Evolutionary conservation across 2,329 filamentous ascomycete genomes (phyloP).

Genomic region (Tolypocladium ovalisporum): DNA sequence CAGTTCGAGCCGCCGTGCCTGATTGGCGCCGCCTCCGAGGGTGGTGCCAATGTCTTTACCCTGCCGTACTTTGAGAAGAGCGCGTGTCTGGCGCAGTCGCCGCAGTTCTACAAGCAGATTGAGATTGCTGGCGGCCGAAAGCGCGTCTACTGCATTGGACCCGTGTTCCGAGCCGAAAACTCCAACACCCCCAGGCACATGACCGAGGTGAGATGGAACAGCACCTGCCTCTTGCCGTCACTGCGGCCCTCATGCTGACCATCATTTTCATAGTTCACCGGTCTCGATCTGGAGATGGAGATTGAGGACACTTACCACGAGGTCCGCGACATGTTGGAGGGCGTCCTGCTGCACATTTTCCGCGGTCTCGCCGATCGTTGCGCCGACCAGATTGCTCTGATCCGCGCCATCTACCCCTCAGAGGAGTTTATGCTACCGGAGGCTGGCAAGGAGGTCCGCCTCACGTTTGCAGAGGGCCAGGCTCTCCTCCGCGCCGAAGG

Average conservation of each 20-base stretch:
- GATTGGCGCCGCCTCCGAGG: constrained; percentile 83
- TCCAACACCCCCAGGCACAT: constrained; percentile 76
- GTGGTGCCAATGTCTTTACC: constrained; percentile 83
- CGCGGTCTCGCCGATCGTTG: constrained; percentile 55
- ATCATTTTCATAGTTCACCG: constrained; percentile 51
- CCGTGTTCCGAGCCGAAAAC: constrained; percentile 79
- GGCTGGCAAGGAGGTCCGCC: constrained; percentile 61
- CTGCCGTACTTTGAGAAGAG: constrained; percentile 81
- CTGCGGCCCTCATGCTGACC: constrained; percentile 2
- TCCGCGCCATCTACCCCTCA: constrained; percentile 65
- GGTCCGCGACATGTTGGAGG: constrained; percentile 61
- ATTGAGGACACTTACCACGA: constrained; percentile 71
- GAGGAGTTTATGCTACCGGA: constrained; percentile 68
- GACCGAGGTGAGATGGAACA: constrained; percentile 48
- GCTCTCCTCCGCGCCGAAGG: constrained; percentile 67
- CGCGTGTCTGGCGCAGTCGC: constrained; percentile 70
- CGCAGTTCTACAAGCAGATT: constrained; percentile 82
- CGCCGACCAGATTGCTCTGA: constrained; percentile 59
- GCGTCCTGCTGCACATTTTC: constrained; percentile 70
- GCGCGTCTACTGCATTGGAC: constrained; percentile 67
- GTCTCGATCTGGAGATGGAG: constrained; percentile 84
- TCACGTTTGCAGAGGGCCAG: constrained; percentile 71
- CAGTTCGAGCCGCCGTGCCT: constrained; percentile 85
- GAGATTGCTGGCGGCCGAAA: constrained; percentile 71
- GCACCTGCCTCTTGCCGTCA: background rate